Percentiles rank a stretch among this genome's conserved stretches.
These are phyloP conservation scores for Pigoraptor vietnamica DNA, from an alignment of 78 protist species.

Conservation along the genomic window DNA sequence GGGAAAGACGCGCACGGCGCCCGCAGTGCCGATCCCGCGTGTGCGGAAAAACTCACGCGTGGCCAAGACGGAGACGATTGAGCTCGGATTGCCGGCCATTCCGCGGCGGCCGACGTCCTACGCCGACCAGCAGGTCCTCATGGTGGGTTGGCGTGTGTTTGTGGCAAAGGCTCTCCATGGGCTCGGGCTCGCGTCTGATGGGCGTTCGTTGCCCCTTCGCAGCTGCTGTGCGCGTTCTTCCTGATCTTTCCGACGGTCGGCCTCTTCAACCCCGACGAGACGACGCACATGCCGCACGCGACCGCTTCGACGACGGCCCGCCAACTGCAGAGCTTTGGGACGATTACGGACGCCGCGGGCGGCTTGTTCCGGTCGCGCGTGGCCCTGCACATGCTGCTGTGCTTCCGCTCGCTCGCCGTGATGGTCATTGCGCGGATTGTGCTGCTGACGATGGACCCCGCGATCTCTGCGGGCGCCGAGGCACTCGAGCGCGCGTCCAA, in stretches of 20 bases:
- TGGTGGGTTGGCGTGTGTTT: not conserved
- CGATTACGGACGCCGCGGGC: not conserved
- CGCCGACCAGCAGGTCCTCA: not conserved
- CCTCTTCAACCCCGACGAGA: not conserved
- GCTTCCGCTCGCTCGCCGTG: not conserved
- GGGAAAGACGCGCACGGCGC: no score
- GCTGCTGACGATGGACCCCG: not conserved
- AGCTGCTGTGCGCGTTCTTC: not conserved
- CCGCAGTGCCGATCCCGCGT: not conserved
- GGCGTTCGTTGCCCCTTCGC: not conserved
- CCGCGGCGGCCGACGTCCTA: not conserved
- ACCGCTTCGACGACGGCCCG: not conserved
- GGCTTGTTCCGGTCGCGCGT: not conserved
- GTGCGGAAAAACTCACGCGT: not conserved
- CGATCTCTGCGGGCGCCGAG: not conserved
- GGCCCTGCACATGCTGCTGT: not conserved
- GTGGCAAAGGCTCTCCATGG: no score
- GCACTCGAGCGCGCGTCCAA: not conserved
- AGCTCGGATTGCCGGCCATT: not conserved
- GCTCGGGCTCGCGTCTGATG: not conserved
- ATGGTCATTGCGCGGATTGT: not conserved
- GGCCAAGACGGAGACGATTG: not conserved
- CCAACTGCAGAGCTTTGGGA: not conserved
- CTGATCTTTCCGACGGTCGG: not conserved
- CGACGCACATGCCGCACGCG: not conserved